Conservation (phyloP, 768 basidiomycete species). For the Panus rudis region DNA sequence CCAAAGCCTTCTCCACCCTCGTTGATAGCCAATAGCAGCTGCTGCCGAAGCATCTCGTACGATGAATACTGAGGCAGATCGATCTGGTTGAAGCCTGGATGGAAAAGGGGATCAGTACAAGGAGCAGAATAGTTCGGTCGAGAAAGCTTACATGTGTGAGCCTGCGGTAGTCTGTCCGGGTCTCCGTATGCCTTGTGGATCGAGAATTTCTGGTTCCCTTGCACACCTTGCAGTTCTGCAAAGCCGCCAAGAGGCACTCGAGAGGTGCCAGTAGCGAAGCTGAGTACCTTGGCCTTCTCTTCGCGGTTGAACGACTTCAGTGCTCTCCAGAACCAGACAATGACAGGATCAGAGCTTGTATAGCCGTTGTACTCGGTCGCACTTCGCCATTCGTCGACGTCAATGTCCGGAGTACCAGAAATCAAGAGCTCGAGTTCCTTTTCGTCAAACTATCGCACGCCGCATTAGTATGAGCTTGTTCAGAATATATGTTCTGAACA, state of each 20-base stretch:
- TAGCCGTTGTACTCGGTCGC: slow-evolving; percentile 91
- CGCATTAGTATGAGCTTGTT: slow-evolving; percentile 6
- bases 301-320: slow-evolving; percentile 96
- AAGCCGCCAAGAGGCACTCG: slow-evolving; percentile 94
- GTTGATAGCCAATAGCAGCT: slow-evolving; percentile 85
- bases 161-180: slow-evolving; percentile 77
- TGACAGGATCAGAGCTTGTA: slow-evolving; percentile 85
- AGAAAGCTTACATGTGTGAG: slow-evolving; percentile 71
- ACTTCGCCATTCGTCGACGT: slow-evolving; percentile 95
- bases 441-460: slow-evolving; percentile 81
- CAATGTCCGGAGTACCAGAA: slow-evolving; percentile 96
- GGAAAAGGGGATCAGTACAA: slow-evolving; percentile 11
- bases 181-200: slow-evolving; percentile 92
- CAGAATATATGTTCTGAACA: slow-evolving; percentile 12
- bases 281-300: slow-evolving; percentile 92
- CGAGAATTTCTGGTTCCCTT: slow-evolving; percentile 91
- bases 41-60: slow-evolving; percentile 93
- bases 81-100: slow-evolving; percentile 84
- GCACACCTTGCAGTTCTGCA: slow-evolving; percentile 89
- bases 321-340: slow-evolving; percentile 99
- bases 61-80: slow-evolving; percentile 92
- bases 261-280: slow-evolving; percentile 92
- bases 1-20: slow-evolving; percentile 97
- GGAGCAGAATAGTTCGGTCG: not conserved
- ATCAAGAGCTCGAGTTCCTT: slow-evolving; percentile 92